Evolutionary conservation across 2,329 filamentous ascomycete species (phyloP).

Genomic region (Dryadomyces quercus-mongolicae): DNA sequence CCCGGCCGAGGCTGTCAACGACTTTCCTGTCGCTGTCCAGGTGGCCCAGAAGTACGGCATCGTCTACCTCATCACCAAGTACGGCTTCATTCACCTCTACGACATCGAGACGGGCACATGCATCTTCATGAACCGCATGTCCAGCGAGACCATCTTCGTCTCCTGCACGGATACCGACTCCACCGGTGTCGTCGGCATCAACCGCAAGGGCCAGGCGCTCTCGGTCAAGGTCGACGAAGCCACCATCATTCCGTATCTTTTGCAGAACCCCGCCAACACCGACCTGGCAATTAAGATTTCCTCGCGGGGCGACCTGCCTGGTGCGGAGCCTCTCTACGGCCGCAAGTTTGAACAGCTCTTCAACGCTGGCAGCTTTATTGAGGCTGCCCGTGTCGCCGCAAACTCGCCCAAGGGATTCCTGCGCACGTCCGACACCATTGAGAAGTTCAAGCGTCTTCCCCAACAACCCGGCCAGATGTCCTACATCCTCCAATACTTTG

Average conservation of each 20-base stretch:
- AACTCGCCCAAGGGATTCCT: constrained; percentile 95
- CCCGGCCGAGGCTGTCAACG: constrained; percentile 85
- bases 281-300: constrained; percentile 93
- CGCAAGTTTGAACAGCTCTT: constrained; percentile 88
- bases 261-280: constrained; percentile 91
- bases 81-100: constrained; percentile 97
- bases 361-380: constrained; percentile 64
- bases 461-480: constrained; percentile 78
- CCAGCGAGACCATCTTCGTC: constrained; percentile 97
- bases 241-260: constrained; percentile 84
- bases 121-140: constrained; percentile 99
- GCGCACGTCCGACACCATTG: constrained; percentile 87
- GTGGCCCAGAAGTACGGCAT: constrained; percentile 94
- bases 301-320: constrained; percentile 83
- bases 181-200: constrained; percentile 84
- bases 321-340: constrained; percentile 85
- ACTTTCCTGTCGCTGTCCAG: constrained; percentile 97
- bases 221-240: constrained; percentile 88
- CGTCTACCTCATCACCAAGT: constrained; percentile 96
- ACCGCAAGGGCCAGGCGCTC: constrained; percentile 93
- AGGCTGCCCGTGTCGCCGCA: constrained; percentile 90
- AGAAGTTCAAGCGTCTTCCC: constrained; percentile 83
- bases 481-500: constrained; percentile 93
- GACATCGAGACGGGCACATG: constrained; percentile 91
- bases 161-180: constrained; percentile 76